Base-by-base conservation (phyloP, 2,329 filamentous ascomycete genomes). In the Phialophora tarda region DNA sequence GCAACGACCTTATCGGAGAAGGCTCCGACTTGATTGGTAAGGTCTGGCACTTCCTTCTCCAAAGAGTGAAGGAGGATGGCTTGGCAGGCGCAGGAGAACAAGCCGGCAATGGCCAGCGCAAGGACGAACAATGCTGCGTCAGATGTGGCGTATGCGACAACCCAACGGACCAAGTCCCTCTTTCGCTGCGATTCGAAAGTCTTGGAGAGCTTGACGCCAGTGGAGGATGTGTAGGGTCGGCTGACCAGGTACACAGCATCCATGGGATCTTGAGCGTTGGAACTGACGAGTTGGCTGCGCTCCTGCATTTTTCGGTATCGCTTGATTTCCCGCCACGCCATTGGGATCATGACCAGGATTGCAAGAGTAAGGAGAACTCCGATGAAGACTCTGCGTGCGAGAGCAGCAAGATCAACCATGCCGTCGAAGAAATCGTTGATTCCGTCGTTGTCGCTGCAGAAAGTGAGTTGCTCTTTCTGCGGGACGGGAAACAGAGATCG, bases 231-330 rank as follows among this genome's bases (percentile, higher is more conserved):
- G 72, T 89, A 87, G 1, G 94, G 93, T 24, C 92, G 87, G 38
- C 92, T 93, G 34, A 90, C 88, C 71, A 97, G 90, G 79, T 97
- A 96, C 50, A 96, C 87, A 41, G 93, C 88, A 75, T 98, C 94
- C 84, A 97, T 88, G 0, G 90, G 86, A 74, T 98, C 93, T 75
- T 88, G 88, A 32, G 87, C 85, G 63, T 89, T 82, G 71, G 85
- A 82, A 54, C 84, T 81, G 71, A 96, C 84, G 34, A 93, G 82
- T 63, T 83, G 81, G 24, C 91, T 86, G 65, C 89, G 88, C 71
- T 89, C 82, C 76, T 89, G 86, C 83, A 93, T 91, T 34, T 83
- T 84, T 54, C 87, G 85, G 87, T 89, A 98, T 62, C 91, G 85
- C 71, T 88, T 86, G 67, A 93, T 88, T 79, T 98, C 93, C 66